These are phyloP conservation scores for Acarospora socialis DNA, from an alignment of 2,329 filamentous ascomycete genomes.

Conservation along the genomic window DNA sequence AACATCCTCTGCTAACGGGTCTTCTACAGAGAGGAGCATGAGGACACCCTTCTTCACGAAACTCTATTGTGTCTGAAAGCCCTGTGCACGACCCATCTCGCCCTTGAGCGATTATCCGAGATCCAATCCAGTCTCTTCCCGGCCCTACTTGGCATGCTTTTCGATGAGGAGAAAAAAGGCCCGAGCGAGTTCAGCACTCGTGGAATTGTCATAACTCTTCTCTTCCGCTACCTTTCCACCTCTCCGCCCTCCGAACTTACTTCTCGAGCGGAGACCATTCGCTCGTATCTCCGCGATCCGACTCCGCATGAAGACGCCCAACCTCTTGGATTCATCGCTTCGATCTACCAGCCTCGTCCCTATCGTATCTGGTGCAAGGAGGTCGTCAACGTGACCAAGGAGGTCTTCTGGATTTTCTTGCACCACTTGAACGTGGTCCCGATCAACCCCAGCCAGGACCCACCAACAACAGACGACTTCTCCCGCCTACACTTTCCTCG, in stretches of 20 bases:
- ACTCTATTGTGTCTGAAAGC: conserved; percentile 86
- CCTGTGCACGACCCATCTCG: conserved; percentile 78
- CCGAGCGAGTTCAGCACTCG: conserved; percentile 93
- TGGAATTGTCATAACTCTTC: conserved; percentile 72
- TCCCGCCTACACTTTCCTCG: conserved; percentile 60
- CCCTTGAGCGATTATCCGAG: conserved; percentile 63
- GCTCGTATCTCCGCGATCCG: conserved; percentile 68
- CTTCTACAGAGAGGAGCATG: conserved; percentile 67
- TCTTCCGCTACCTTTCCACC: conserved; percentile 76
- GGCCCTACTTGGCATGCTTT: conserved; percentile 73
- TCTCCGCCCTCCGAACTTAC: conserved; percentile 48
- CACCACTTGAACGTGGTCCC: conserved; percentile 84
- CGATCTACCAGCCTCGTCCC: conserved; percentile 74
- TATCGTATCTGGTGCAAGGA: conserved; percentile 94
- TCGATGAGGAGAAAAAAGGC: conserved; percentile 95
- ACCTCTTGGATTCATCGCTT: conserved; percentile 72
- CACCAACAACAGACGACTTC: conserved; percentile 18
- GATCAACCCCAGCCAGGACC: conserved; percentile 21
- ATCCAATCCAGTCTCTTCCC: conserved; percentile 76
- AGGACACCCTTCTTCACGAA: conserved; percentile 85
- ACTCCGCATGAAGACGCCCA: conserved; percentile 59
- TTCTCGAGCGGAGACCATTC: conserved; percentile 55
- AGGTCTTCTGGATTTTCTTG: conserved; percentile 98
- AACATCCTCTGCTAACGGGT: neutral
- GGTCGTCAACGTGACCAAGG: conserved; percentile 81